These are phyloP conservation scores for Cupressus sempervirens DNA, from an alignment of 75 land plant genomes.

Conservation along the genomic window DNA sequence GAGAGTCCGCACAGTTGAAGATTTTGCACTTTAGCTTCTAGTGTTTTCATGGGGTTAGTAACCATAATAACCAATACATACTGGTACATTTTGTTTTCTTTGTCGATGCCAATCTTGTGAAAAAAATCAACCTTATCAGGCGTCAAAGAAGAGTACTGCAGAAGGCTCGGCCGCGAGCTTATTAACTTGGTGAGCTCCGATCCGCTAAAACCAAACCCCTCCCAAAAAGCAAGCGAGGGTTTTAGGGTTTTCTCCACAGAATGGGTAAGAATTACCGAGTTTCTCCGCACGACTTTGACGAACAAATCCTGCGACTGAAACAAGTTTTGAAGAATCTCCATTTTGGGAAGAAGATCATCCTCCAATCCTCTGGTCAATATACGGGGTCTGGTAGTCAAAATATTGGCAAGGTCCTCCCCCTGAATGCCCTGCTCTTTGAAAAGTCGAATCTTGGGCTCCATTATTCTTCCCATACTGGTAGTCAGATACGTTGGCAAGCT, in stretches of 20 bases:
- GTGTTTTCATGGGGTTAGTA: slow-evolving; percentile 24
- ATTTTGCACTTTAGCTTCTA: slow-evolving; percentile 23
- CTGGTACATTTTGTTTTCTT: slow-evolving; percentile 25
- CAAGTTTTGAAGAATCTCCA: neutral
- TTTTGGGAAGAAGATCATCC: neutral
- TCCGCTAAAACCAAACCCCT: neutral
- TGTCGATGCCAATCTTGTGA: slow-evolving; percentile 16
- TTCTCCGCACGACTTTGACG: slow-evolving; percentile 9
- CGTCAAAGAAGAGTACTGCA: slow-evolving; percentile 14
- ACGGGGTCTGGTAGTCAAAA: neutral
- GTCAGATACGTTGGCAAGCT: neutral
- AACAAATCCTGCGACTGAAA: slow-evolving; percentile 12
- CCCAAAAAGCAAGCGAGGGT: slow-evolving; percentile 1
- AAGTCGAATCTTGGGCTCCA: neutral
- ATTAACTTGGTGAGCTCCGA: neutral
- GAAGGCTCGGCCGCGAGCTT: neutral
- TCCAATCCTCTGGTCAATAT: neutral
- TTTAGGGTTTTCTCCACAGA: neutral
- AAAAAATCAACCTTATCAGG: slow-evolving; percentile 27
- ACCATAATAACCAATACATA: slow-evolving; percentile 26
- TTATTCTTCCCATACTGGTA: neutral
- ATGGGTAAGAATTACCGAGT: neutral
- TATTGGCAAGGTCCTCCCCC: neutral
- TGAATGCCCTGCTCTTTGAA: neutral
- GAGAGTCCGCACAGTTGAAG: slow-evolving; percentile 33